A percentile compares a stretch with the other conserved stretches of the same genome.
These are phyloP conservation scores for Monocercomonoides exilis DNA, from an alignment of 78 protist genomes.

Conservation along the genomic window DNA sequence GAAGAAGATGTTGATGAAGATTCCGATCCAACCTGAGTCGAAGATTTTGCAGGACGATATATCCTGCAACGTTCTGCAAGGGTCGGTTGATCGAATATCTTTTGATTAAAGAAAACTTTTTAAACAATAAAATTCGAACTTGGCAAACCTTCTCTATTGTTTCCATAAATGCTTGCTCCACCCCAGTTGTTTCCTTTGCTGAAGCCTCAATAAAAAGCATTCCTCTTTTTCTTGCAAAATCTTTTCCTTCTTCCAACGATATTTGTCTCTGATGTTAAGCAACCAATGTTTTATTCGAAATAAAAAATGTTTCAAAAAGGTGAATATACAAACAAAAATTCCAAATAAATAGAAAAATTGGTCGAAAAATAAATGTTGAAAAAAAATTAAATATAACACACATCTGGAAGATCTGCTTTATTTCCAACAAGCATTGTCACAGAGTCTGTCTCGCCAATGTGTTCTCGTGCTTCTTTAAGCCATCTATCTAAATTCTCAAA, in stretches of 20 bases:
- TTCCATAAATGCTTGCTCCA: constrained; percentile 15
- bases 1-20: too few relatives aligned
- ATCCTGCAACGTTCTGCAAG: not conserved
- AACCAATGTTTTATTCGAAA: too few relatives aligned
- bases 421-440: not conserved
- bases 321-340: too few relatives aligned
- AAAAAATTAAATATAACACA: not conserved
- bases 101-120: too few relatives aligned
- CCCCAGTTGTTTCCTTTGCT: not conserved
- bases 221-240: not conserved
- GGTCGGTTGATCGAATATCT: not conserved
- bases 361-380: too few relatives aligned
- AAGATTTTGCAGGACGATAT: too few relatives aligned
- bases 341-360: too few relatives aligned
- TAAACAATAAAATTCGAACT: too few relatives aligned
- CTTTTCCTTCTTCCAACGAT: not conserved
- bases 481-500: not conserved
- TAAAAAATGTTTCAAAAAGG: too few relatives aligned
- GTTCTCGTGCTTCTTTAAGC: not conserved
- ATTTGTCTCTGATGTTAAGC: not conserved
- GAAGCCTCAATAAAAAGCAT: not conserved
- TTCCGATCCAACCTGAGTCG: too few relatives aligned
- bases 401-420: not conserved
- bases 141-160: not conserved
- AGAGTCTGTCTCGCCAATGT: not conserved